Base-by-base conservation (phyloP, 805 yeast species). In the Yarrowia porcina region DNA sequence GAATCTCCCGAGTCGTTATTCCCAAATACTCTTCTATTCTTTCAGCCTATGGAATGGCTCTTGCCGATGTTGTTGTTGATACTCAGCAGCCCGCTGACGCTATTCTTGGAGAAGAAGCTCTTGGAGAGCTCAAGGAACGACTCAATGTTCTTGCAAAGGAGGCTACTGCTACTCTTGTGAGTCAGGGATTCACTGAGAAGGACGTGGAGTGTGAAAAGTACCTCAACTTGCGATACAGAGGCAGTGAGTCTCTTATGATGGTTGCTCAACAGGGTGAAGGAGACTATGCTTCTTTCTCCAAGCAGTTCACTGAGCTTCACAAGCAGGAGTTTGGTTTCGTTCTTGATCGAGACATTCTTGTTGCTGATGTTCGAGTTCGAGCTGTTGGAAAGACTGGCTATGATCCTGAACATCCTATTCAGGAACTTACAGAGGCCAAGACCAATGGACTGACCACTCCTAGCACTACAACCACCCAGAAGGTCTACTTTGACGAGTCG, bases 171-270 rank as follows among this genome's bases (percentile, higher is more conserved):
- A 75, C 79, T 45, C 77, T 82, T 38, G 63, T 57, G 1, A 66
- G 70, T 0, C 96, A 90, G 72, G 89, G 89, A 0, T 82, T 85
- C 66, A 41, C 67, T 0, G 73, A 72, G 4, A 72, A 74, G 4
- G 75, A 78, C 23, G 79, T 89, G 23, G 71, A 69, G 25, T 77
- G 80, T 62, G 96, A 90, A 69, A 81, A 82, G 45, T 89, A 81
- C 67, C 75, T 91, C 66, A 91, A 91, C 71, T 76, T 91, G 79
- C 80, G 96, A 69, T 92, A 89, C 71, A 83, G 83, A 66, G 97
- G 97, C 9, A 87, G 96, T n/a, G 97, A 92, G 70, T 88, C 97
- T 2, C 86, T 88, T 41, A 75, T 92, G 66, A 87, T 91, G 88
- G 83, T 88, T n/a, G 11, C 59, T 4, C 44, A 52, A 25, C 74